Evolutionary conservation across 805 yeast genomes (phyloP).

Genomic region (Candida endomychidarum): DNA sequence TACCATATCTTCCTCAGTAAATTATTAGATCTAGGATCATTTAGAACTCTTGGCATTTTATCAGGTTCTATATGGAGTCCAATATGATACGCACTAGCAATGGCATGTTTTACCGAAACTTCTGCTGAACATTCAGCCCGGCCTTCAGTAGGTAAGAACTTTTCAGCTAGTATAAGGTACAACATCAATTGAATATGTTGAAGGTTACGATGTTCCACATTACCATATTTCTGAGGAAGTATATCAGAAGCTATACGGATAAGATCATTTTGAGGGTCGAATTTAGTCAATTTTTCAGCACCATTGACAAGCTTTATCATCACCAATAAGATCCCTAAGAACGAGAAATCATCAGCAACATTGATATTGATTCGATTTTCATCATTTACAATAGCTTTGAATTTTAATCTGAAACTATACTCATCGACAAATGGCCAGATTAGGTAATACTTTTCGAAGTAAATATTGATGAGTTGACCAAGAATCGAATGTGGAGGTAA

Average conservation of each 20-base stretch:
- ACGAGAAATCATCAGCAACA: conserved; percentile 1
- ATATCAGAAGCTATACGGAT: conserved; percentile 5
- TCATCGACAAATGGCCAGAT: conserved; percentile 11
- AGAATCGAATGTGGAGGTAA: conserved; percentile 2
- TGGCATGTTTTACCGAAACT: background rate
- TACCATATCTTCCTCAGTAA: conserved; percentile 10
- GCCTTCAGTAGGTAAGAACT: conserved; percentile 4
- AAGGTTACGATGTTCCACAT: background rate
- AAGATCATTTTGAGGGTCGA: conserved; percentile 1
- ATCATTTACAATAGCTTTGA: background rate
- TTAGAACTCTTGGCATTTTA: background rate
- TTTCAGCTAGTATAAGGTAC: background rate
- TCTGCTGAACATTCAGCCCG: conserved; percentile 1
- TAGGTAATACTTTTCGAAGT: conserved; percentile 5
- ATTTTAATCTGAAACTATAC: conserved; percentile 3
- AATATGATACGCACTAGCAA: background rate
- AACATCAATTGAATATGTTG: conserved; percentile 4
- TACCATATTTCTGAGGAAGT: conserved; percentile 2
- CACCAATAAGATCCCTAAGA: conserved; percentile 3
- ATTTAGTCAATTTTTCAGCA: background rate
- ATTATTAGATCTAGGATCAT: conserved; percentile 1
- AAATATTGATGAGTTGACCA: background rate
- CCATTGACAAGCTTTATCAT: conserved; percentile 6
- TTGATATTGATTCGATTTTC: background rate
- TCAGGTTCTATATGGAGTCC: conserved; percentile 9